A percentile compares a stretch with the other conserved stretches of the same genome.
phyloP scores from a whole-genome alignment of 2,329 filamentous ascomycete genomes.

The Bipolaris gigantea region DNA sequence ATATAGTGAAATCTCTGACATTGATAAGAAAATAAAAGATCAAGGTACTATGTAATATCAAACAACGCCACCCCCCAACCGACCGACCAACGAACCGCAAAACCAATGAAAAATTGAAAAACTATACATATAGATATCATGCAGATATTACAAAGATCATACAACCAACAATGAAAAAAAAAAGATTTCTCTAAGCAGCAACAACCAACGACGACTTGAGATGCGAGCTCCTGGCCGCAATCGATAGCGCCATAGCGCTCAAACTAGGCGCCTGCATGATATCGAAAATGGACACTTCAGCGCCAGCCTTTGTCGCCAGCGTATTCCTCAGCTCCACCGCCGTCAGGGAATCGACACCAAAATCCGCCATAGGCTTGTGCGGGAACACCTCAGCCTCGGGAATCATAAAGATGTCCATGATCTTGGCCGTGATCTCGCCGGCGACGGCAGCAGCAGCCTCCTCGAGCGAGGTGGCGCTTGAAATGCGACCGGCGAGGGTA shows the following conservation, averaged over 20 bases:
- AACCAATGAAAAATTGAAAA: no score
- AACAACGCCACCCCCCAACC: no score
- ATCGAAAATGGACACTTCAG: not conserved
- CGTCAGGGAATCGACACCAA: not conserved
- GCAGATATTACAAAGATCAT: no score
- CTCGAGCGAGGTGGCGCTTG: not conserved
- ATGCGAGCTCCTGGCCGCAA: not conserved
- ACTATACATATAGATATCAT: no score
- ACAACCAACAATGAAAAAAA: no score
- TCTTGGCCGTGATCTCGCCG: not conserved
- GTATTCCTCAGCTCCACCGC: constrained; percentile 3
- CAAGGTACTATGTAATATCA: no score
- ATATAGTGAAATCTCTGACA: no score
- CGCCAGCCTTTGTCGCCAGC: not conserved
- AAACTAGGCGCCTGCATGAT: not conserved
- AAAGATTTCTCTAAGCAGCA: not conserved
- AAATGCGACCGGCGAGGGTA: not conserved
- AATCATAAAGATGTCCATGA: constrained; percentile 3
- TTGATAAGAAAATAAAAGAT: no score
- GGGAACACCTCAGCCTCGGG: not conserved
- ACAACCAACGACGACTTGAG: not conserved
- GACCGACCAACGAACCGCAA: no score
- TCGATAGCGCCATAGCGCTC: not conserved
- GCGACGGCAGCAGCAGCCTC: not conserved
- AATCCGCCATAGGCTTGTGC: not conserved